Evolutionary conservation across 169 alveolate species (phyloP).

Genomic region (Amoebophrya sp.): DNA sequence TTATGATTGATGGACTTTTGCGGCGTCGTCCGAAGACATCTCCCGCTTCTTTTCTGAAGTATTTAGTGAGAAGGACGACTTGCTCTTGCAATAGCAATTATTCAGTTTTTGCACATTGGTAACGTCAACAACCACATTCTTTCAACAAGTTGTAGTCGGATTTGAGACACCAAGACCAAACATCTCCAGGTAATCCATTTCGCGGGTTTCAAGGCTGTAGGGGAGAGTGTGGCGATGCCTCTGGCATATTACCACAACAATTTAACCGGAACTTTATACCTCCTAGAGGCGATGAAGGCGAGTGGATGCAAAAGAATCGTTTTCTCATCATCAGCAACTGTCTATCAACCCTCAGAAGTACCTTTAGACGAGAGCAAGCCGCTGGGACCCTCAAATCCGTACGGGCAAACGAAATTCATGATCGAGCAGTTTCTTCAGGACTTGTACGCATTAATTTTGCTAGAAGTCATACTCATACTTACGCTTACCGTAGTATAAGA

Average conservation of each 20-base stretch:
- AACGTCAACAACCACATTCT: too few relatives aligned
- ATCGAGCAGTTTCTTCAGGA: conserved; percentile 66
- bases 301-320: conserved; percentile 61
- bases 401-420: conserved; percentile 78
- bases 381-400: conserved; percentile 74
- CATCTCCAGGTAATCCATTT: conserved; percentile 75
- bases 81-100: too few relatives aligned
- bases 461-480: too few relatives aligned
- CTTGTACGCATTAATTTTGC: too few relatives aligned
- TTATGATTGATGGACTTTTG: too few relatives aligned
- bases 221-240: conserved; percentile 79
- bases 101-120: too few relatives aligned
- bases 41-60: too few relatives aligned
- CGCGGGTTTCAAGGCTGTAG: conserved; percentile 85
- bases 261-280: conserved; percentile 71
- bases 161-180: not conserved
- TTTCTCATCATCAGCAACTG: conserved; percentile 82
- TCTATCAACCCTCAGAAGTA: conserved; percentile 68
- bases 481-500: too few relatives aligned
- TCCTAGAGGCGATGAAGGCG: conserved; percentile 68
- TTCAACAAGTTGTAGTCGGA: not conserved
- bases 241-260: conserved; percentile 78
- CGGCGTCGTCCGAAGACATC: too few relatives aligned
- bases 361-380: conserved; percentile 56
- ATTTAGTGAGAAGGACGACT: too few relatives aligned